Evolutionary conservation across 2,329 filamentous ascomycete genomes (phyloP), one percentile per base, ranked within the genome.

Genomic region (Fusarium fracticaudum): DNA sequence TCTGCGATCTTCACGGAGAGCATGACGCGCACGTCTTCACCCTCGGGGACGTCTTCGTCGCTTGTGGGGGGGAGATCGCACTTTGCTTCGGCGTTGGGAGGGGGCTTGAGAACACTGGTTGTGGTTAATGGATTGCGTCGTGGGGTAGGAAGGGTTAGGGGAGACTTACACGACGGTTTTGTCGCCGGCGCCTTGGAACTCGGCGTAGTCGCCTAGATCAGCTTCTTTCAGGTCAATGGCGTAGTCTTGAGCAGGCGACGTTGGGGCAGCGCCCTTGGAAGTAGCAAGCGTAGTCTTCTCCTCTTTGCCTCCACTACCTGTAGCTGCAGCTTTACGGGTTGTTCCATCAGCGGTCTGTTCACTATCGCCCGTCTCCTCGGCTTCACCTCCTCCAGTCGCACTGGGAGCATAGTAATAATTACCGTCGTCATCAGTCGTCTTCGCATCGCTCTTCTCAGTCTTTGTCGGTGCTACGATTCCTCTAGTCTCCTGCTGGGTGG

Each of bases 11-110:
- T 67, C 2, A 67, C 33, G 7, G 51, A 35, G 8, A 67, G 51
- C 4, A 67, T 37, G 8, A 67, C 38, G 24, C 64, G 29, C 1
- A 67, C 41, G 15, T 50, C 43, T 44, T 67, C 62, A 4, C 64
- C 64, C 10, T 15, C 37, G 8, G 62, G 51, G 6, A 67, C 33
- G 15, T 67, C 51, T 18, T 67, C 50, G 15, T 57, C 51, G 18
- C 51, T 37, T 9, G 33, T 50, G 1, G 64, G 62, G 0, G 64
- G 51, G 1, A 67, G 41, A 11, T 67, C 63, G 44, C 62, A 67
- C 15, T 43, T 67, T 33, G 64, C 64, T 40, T 35, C 41, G 3
- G 37, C n/a, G 17, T 67, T 67, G 29, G 64, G 44, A 11, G 64
- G 64, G 5, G 64, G 62, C 14, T 67, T 67, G 24, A 67, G 64